Evolutionary conservation across 2,329 filamentous ascomycete species (phyloP).

Genomic region (Scorias spongiosa): DNA sequence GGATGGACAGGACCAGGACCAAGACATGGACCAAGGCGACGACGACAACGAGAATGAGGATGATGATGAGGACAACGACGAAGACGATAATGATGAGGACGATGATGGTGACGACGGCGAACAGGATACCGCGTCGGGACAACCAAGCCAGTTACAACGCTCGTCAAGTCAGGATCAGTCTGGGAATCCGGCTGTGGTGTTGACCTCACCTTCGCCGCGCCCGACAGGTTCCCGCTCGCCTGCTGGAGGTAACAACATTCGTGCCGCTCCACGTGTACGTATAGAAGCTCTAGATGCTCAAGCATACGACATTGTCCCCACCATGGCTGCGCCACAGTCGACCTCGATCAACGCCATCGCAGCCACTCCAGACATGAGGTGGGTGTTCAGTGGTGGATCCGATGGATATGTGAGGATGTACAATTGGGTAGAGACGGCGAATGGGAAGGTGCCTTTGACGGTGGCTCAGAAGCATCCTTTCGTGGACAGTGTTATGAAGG

Average conservation of each 20-base stretch:
- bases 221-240: constrained; percentile 19
- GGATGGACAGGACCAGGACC: constrained; percentile 22
- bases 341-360: constrained; percentile 90
- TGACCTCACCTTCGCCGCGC: constrained; percentile 32
- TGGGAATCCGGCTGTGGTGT: constrained; percentile 30
- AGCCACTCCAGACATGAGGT: constrained; percentile 84
- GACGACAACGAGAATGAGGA: constrained; percentile 25
- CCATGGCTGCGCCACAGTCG: constrained; percentile 87
- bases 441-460: constrained; percentile 82
- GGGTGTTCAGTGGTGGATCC: constrained; percentile 84
- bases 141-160: constrained; percentile 10
- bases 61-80: constrained; percentile 23
- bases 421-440: constrained; percentile 87
- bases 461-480: constrained; percentile 94
- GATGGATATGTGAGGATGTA: constrained; percentile 97
- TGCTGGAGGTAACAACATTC: constrained; percentile 11
- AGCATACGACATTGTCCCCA: constrained; percentile 89
- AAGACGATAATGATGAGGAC: constrained; percentile 19
- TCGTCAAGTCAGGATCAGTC: constrained; percentile 6
- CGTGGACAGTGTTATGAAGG: constrained; percentile 92
- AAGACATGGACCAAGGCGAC: constrained; percentile 21
- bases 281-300: constrained; percentile 64
- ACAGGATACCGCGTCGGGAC: constrained; percentile 29
- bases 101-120: constrained; percentile 28
- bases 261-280: constrained; percentile 35